Percentiles rank a stretch among this genome's conserved stretches.
phyloP scores from a whole-genome alignment of 257 asterid species.

The Verbascum thapsus region DNA sequence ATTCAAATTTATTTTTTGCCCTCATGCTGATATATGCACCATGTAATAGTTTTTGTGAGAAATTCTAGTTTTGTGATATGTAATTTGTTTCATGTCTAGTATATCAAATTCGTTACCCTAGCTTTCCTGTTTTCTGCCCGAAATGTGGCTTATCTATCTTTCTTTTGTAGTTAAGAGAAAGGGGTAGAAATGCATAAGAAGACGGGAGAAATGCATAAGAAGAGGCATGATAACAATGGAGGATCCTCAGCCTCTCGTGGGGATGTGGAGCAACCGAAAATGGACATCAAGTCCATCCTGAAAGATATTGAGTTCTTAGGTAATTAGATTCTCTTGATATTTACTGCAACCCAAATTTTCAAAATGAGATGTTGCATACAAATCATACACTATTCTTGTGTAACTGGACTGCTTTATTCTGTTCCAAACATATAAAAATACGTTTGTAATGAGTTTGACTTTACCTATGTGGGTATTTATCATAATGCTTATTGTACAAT shows the following conservation, averaged over 20 bases:
- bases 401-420: neutral
- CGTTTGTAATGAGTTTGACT: too few species aligned
- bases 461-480: neutral
- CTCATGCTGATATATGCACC: too few species aligned
- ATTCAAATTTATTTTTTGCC: too few species aligned
- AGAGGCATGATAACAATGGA: constrained; percentile 29
- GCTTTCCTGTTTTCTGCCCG: too few species aligned
- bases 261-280: constrained; percentile 38
- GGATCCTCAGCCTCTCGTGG: constrained; percentile 33
- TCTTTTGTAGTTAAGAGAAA: constrained; percentile 16
- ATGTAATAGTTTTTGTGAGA: too few species aligned
- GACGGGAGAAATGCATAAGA: constrained; percentile 29
- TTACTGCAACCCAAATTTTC: neutral
- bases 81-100: too few species aligned
- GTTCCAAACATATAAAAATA: neutral
- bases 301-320: constrained; percentile 68
- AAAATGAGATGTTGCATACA: neutral
- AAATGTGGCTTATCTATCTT: neutral
- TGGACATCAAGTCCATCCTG: constrained; percentile 58
- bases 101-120: too few species aligned
- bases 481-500: neutral
- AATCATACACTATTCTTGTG: constrained; percentile 10
- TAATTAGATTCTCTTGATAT: constrained; percentile 11
- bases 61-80: too few species aligned
- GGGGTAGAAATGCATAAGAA: constrained; percentile 25